A percentile compares a stretch with the other conserved stretches of the same genome.
Evolutionary conservation across 192 early-diverging fungal genomes (phyloP).

Genomic region (Helicostylum pulchrum): DNA sequence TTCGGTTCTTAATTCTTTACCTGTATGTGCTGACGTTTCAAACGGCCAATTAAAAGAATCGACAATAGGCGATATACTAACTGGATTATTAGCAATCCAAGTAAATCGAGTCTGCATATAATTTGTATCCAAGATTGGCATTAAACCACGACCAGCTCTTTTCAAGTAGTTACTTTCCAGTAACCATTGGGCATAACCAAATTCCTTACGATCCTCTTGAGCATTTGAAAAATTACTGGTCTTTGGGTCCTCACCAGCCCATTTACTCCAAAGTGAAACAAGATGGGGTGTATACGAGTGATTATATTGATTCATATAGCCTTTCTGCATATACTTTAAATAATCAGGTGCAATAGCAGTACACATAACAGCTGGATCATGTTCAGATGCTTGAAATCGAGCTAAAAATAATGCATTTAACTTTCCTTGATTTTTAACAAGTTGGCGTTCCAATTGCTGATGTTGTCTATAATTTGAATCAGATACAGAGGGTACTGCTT

Average conservation of each 20-base stretch:
- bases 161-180: not conserved
- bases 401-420: constrained; percentile 1
- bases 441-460: not conserved
- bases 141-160: not conserved
- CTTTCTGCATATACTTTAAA: not conserved
- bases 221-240: not conserved
- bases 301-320: not conserved
- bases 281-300: not conserved
- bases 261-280: not conserved
- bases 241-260: not conserved
- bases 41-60: constrained; percentile 5
- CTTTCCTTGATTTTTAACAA: constrained; percentile 1
- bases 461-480: constrained; percentile 1
- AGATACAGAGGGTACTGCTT: not conserved
- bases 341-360: constrained; percentile 12
- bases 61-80: not conserved
- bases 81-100: not conserved
- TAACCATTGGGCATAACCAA: not conserved
- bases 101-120: not conserved
- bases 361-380: not conserved
- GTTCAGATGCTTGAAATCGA: not conserved
- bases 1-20: not conserved
- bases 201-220: too few relatives aligned
- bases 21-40: not conserved
- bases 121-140: constrained; percentile 5